A percentile compares a stretch with the other conserved stretches of the same genome.
Conservation (phyloP, 108 stramenopile genomes). For the Pseudonitzschia delicatissima region DNA sequence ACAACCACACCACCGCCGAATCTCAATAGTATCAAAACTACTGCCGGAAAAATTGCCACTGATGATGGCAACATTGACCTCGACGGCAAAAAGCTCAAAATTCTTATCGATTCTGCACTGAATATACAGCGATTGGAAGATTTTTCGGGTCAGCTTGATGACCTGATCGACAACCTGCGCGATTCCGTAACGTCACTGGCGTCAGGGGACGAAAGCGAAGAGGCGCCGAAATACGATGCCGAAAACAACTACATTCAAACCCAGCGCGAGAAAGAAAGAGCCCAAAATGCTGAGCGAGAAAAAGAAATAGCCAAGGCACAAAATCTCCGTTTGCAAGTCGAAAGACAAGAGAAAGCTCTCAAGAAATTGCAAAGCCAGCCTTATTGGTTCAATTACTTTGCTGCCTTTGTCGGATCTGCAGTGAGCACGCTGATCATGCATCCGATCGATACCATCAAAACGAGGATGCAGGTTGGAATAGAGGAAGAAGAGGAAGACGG, state of each 20-base stretch:
- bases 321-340: slow-evolving; percentile 10
- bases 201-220: background rate
- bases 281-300: background rate
- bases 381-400: slow-evolving; percentile 38
- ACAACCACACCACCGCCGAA: slow-evolving; percentile 18
- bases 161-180: slow-evolving; percentile 5
- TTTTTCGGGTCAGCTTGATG: slow-evolving; percentile 21
- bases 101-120: slow-evolving; percentile 18
- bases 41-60: background rate
- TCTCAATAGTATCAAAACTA: slow-evolving; percentile 7
- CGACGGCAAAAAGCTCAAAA: slow-evolving; percentile 12
- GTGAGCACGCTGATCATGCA: slow-evolving; percentile 38
- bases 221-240: background rate
- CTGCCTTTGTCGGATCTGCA: slow-evolving; percentile 28
- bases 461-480: slow-evolving; percentile 22
- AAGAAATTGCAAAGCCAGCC: slow-evolving; percentile 28
- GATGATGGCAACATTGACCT: background rate
- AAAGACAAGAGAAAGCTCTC: slow-evolving; percentile 8
- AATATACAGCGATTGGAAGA: slow-evolving; percentile 10
- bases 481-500: slow-evolving; percentile 8
- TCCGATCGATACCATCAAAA: slow-evolving; percentile 49
- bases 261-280: slow-evolving; percentile 1
- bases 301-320: slow-evolving; percentile 11
- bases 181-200: background rate
- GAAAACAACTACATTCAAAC: background rate